Evolutionary conservation across 2,329 filamentous ascomycete genomes (phyloP), one percentile per base, ranked within the genome.

Genomic region (Corinectria fuckeliana): DNA sequence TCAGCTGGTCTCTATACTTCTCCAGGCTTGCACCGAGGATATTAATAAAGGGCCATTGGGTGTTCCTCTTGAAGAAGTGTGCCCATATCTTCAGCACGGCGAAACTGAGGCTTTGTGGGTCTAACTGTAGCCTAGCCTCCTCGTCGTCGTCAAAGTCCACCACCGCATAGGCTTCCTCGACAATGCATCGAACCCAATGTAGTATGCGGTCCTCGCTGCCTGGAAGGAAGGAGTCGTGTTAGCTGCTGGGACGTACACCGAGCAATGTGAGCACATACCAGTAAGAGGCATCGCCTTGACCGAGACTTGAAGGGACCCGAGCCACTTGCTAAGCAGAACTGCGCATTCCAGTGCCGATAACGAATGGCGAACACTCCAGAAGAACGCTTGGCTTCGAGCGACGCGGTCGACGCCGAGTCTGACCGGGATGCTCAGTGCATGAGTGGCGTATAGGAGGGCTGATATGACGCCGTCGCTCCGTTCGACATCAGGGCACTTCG

Each of bases 331-430:
- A 0, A 86, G 70, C 3, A 86, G 71, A 0, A 86, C 78, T 0
- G 82, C 82, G 18, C 82, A 85, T 63, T 86, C 84, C 0, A 86
- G 74, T 1, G 80, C 81, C 4, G 81, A 83, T 0, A 86, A 74
- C 0, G 82, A 82, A 51, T 86, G 83, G n/a, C 84, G 76, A 2
- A 84, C 82, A 4, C 81, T 84, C 83, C 83, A 86, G 47, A 85
- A 81, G 42, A 84, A 82, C 0, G 82, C 81, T 50, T 85, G 82
- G 14, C 81, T 86, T 14, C 81, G 74, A 0, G 82, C 82, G 0
- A 86, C 83, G 13, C 81, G 78, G 50, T 84, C 81, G 14, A 86
- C 80, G 0, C 84, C 84, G 0, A 86, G 67, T 20, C 83, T 74
- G 5, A 86, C 83, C 0, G 84, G 84, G 0, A 85, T 84, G 47